These are phyloP conservation scores for Skeletonema grethae DNA, from an alignment of 108 stramenopile genomes.

Conservation along the genomic window DNA sequence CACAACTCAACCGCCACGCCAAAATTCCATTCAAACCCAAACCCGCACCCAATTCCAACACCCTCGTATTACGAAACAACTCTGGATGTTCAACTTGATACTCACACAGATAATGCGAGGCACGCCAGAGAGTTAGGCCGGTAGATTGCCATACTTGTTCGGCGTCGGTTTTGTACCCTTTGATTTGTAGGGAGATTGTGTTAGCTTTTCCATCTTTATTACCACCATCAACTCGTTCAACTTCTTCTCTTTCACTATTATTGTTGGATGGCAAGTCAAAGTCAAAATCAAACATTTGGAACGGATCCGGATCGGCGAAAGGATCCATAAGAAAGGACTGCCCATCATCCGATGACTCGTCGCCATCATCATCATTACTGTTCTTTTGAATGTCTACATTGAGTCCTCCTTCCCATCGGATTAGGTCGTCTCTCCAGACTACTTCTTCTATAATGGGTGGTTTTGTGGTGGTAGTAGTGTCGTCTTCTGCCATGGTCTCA, in stretches of 20 bases:
- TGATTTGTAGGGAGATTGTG: slow-evolving; percentile 49
- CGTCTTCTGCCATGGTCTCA: background rate
- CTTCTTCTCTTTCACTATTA: slow-evolving; percentile 24
- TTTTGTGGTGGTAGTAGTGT: background rate
- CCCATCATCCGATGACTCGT: slow-evolving; percentile 20
- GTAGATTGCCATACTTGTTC: slow-evolving; percentile 78
- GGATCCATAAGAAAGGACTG: background rate
- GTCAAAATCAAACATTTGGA: slow-evolving; percentile 27
- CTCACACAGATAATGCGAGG: slow-evolving; percentile 64
- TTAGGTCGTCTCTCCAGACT: slow-evolving; percentile 58
- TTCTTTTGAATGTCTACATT: slow-evolving; percentile 23
- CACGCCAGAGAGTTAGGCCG: slow-evolving; percentile 79
- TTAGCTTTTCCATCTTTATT: slow-evolving; percentile 9
- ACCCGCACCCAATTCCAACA: slow-evolving; percentile 70
- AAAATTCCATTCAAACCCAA: slow-evolving; percentile 70
- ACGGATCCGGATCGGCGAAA: slow-evolving; percentile 37
- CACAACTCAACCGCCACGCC: slow-evolving; percentile 41
- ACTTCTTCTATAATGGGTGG: slow-evolving; percentile 23
- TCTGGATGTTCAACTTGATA: slow-evolving; percentile 53
- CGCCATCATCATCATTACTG: slow-evolving; percentile 21
- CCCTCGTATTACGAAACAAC: slow-evolving; percentile 25
- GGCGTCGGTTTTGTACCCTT: slow-evolving; percentile 55
- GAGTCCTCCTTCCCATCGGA: slow-evolving; percentile 58
- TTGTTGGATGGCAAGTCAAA: slow-evolving; percentile 7
- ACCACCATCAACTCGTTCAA: slow-evolving; percentile 15